phyloP scores from a whole-genome alignment of 2,329 filamentous ascomycete species.

The Aspergillus sclerotialis region DNA sequence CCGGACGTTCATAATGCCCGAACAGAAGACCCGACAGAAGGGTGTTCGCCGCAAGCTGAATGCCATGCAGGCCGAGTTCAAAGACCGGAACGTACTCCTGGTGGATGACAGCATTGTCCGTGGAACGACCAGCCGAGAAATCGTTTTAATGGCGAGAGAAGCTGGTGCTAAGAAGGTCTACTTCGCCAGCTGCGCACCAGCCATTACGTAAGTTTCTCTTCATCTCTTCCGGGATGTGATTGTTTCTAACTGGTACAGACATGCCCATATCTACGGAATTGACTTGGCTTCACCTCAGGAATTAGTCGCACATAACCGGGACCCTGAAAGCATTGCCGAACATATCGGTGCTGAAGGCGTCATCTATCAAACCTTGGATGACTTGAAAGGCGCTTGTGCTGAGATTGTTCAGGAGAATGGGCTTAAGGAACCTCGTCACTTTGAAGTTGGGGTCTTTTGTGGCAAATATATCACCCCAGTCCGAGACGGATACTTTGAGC shows the following conservation, averaged over 20 bases:
- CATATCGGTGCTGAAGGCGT: conserved; percentile 70
- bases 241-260: conserved; percentile 26
- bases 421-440: conserved; percentile 52
- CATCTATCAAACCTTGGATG: conserved; percentile 68
- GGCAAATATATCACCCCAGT: conserved; percentile 81
- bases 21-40: conserved; percentile 72
- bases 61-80: conserved; percentile 78
- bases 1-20: conserved; percentile 81
- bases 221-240: too few relatives aligned
- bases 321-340: conserved; percentile 53
- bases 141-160: conserved; percentile 77
- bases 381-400: conserved; percentile 72
- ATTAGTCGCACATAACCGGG: conserved; percentile 63
- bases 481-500: conserved; percentile 72
- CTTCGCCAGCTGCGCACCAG: conserved; percentile 74
- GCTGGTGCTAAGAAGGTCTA: conserved; percentile 75
- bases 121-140: conserved; percentile 73
- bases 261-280: conserved; percentile 82
- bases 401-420: conserved; percentile 55
- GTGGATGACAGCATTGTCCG: conserved; percentile 89
- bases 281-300: conserved; percentile 66
- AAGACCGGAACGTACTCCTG: conserved; percentile 69
- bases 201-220: conserved; percentile 53
- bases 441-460: conserved; percentile 89
- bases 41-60: conserved; percentile 85